A percentile compares a stretch with the other conserved stretches of the same genome.
These are phyloP conservation scores for Vigna hirtella DNA, from an alignment of 306 rosid species.

Conservation along the genomic window DNA sequence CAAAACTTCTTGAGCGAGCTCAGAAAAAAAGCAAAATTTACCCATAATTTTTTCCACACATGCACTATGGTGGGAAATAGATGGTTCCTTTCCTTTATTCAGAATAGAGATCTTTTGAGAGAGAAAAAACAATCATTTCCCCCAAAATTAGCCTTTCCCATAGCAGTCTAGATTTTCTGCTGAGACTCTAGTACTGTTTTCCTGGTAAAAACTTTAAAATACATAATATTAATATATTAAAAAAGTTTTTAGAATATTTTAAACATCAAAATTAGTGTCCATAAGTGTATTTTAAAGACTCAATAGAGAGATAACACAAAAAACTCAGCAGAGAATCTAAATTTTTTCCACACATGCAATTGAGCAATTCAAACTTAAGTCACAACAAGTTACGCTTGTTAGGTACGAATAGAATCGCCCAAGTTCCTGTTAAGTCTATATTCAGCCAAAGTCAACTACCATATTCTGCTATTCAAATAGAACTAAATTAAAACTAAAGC, in stretches of 20 bases:
- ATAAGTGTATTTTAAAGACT: no score
- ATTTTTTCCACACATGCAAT: not conserved
- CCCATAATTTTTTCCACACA: not conserved
- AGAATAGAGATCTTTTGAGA: not conserved
- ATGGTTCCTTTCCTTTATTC: not conserved
- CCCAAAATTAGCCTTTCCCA: slow-evolving; percentile 5
- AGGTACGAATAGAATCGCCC: not conserved
- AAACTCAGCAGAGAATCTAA: no score
- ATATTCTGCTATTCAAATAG: not conserved
- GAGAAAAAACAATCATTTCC: not conserved
- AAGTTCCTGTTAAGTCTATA: slow-evolving; percentile 13
- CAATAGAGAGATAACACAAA: no score
- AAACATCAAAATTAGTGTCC: no score
- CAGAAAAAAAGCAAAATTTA: not conserved
- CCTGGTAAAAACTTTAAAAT: no score
- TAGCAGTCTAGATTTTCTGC: no score
- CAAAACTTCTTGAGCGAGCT: not conserved
- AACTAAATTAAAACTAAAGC: not conserved
- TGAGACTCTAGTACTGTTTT: no score
- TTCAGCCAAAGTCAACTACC: not conserved
- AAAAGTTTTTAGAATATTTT: no score
- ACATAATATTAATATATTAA: no score
- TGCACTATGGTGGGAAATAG: not conserved
- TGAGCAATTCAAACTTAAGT: slow-evolving; percentile 15
- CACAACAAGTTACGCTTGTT: slow-evolving; percentile 17